Evolutionary conservation across 2,329 filamentous ascomycete species (phyloP).

Genomic region (Sporothrix protearum): DNA sequence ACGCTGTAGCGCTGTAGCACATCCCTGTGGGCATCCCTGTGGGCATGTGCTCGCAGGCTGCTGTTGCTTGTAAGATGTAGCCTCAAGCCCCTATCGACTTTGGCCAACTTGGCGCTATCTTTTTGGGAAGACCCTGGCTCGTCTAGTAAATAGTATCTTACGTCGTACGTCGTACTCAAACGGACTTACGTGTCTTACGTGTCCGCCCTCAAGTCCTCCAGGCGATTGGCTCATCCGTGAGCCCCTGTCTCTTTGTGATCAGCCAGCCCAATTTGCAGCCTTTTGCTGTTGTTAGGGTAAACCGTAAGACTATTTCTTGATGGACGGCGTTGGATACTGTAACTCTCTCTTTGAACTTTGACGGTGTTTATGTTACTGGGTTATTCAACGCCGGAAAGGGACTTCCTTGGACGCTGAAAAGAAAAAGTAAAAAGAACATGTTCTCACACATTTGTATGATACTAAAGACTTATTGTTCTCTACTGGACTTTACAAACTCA

Average conservation of each 20-base stretch:
- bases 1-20: not conserved
- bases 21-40: slow-evolving; percentile 11
- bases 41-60: not conserved
- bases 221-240: not conserved
- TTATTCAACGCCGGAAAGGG: no score
- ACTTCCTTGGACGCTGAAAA: no score
- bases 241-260: not conserved
- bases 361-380: no score
- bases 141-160: not conserved
- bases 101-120: not conserved
- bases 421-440: no score
- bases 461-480: no score
- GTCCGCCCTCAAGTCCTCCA: not conserved
- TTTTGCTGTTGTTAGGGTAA: no score
- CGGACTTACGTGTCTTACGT: slow-evolving; percentile 13
- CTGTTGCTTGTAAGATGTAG: not conserved
- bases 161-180: not conserved
- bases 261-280: no score
- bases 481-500: no score
- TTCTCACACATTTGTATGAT: no score
- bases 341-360: no score
- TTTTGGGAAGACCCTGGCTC: not conserved
- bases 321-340: no score
- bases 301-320: no score
- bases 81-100: not conserved